Conservation (phyloP, 805 yeast species). For the Priceomyces fermenticarens region DNA sequence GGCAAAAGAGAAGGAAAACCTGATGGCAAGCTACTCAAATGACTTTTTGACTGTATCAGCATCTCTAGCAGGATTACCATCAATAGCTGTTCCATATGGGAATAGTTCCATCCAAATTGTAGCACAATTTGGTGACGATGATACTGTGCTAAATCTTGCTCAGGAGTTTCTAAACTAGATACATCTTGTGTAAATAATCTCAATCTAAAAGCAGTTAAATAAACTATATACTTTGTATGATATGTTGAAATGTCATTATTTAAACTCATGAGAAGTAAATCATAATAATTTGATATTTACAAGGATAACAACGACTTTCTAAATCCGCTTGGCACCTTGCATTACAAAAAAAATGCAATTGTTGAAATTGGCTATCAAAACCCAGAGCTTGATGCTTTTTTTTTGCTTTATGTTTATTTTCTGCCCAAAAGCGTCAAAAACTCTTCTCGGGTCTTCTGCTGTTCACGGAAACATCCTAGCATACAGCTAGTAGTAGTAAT, state of each 20-base stretch:
- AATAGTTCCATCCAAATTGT: constrained; percentile 72
- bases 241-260: constrained; percentile 31
- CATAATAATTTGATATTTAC: constrained; percentile 5
- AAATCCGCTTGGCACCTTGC: neutral
- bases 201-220: no score
- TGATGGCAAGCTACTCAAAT: constrained; percentile 66
- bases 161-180: constrained; percentile 4
- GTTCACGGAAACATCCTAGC: constrained; percentile 93
- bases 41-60: constrained; percentile 89
- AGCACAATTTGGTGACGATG: constrained; percentile 86
- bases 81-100: constrained; percentile 68
- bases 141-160: constrained; percentile 46
- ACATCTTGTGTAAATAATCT: constrained; percentile 1
- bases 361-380: constrained; percentile 15
- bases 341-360: constrained; percentile 3
- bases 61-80: constrained; percentile 88
- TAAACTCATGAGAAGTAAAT: constrained; percentile 7
- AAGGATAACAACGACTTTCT: constrained; percentile 5
- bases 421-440: constrained; percentile 78
- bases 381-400: no score
- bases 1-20: constrained; percentile 32
- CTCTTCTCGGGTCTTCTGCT: constrained; percentile 95
- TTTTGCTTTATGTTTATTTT: constrained; percentile 23
- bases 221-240: constrained; percentile 8
- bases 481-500: constrained; percentile 93